phyloP scores from a whole-genome alignment of 176 grass and related monocot species.

The Carex cristatella region DNA sequence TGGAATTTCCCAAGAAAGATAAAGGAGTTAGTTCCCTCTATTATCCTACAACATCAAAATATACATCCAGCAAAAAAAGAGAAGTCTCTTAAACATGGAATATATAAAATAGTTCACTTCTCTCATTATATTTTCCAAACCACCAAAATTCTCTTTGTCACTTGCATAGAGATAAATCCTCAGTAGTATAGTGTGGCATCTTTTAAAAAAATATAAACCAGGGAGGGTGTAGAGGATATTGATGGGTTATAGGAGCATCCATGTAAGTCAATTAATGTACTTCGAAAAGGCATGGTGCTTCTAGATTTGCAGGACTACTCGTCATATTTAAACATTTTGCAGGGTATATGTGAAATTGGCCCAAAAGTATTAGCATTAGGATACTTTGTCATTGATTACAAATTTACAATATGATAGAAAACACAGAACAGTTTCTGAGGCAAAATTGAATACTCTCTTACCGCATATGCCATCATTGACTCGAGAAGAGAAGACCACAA shows the following conservation, averaged over 20 bases:
- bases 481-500: conserved; percentile 70
- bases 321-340: neutral
- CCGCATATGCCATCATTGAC: conserved; percentile 94
- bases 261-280: neutral
- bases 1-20: neutral
- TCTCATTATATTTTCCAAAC: neutral
- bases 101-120: neutral
- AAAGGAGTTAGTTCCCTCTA: neutral
- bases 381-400: neutral
- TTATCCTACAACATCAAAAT: neutral
- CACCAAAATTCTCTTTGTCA: neutral
- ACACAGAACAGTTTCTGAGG: neutral
- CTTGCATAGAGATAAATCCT: neutral
- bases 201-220: neutral
- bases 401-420: neutral
- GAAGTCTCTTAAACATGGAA: neutral
- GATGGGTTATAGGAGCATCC: neutral
- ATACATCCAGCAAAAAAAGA: neutral
- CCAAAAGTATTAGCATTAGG: neutral
- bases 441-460: conserved; percentile 30
- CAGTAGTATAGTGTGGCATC: neutral
- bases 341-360: neutral
- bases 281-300: neutral
- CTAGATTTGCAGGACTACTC: neutral
- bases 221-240: neutral